These are phyloP conservation scores for Kodamaea anthophila DNA, from an alignment of 1,139 yeast species.

Conservation along the genomic window DNA sequence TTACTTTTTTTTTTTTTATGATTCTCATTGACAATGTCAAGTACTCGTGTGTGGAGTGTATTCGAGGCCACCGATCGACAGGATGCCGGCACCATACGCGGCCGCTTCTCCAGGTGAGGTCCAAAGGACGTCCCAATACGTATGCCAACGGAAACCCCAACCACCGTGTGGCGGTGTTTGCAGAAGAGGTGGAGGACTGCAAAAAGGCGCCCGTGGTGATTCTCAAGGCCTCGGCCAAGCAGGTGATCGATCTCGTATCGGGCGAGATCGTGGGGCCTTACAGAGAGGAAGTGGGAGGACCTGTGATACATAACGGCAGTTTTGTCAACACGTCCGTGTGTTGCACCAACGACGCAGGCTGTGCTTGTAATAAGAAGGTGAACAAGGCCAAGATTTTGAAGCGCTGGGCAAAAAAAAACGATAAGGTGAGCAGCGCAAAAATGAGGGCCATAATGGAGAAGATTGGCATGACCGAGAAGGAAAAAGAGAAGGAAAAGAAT, in stretches of 20 bases:
- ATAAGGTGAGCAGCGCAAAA: slow-evolving; percentile 2
- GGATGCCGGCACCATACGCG: slow-evolving; percentile 77
- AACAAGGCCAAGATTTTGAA: slow-evolving; percentile 34
- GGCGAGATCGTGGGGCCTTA: slow-evolving; percentile 42
- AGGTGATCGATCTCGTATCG: slow-evolving; percentile 43
- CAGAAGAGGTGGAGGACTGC: slow-evolving; percentile 31
- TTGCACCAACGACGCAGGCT: slow-evolving; percentile 23
- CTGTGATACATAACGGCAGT: slow-evolving; percentile 27
- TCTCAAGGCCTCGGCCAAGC: slow-evolving; percentile 43
- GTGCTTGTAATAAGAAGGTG: slow-evolving; percentile 21
- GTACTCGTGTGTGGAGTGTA: slow-evolving; percentile 87
- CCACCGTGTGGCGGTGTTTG: slow-evolving; percentile 54
- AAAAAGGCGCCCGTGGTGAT: slow-evolving; percentile 32
- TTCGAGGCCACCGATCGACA: slow-evolving; percentile 88
- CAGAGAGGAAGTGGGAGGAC: slow-evolving; percentile 16
- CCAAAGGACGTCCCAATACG: slow-evolving; percentile 74
- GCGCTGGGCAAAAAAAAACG: slow-evolving; percentile 21
- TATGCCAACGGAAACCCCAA: slow-evolving; percentile 42
- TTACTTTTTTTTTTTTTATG: too few relatives aligned
- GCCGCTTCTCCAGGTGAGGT: slow-evolving; percentile 78
- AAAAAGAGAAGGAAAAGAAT: too few relatives aligned
- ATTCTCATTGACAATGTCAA: slow-evolving; percentile 78
- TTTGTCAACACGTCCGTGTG: slow-evolving; percentile 33
- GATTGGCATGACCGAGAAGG: background rate
- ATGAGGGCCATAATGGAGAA: slow-evolving; percentile 3